Conservation (phyloP, 345 rosid species). For the Eucalyptus guilfoylei region DNA sequence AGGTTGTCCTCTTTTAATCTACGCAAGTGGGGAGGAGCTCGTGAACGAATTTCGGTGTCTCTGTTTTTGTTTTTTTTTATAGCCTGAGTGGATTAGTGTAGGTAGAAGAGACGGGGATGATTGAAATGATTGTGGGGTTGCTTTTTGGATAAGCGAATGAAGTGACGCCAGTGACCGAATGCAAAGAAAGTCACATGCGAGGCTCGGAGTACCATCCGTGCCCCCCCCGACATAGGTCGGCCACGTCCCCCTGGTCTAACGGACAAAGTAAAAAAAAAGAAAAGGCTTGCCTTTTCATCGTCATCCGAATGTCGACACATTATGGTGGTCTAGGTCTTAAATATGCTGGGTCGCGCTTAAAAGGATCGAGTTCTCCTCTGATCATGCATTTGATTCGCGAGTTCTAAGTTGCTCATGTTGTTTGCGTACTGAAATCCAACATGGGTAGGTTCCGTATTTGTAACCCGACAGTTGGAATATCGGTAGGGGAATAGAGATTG, state of each 20-base stretch:
- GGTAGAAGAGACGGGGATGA: neutral
- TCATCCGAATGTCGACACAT: neutral
- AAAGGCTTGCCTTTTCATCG: neutral
- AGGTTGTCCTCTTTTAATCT: neutral
- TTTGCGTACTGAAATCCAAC: neutral
- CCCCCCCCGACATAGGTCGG: too few relatives aligned
- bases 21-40: neutral
- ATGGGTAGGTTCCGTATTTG: neutral
- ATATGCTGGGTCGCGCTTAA: accelerated
- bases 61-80: neutral
- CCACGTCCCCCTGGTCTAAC: too few relatives aligned
- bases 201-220: neutral
- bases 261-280: too few relatives aligned
- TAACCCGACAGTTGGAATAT: neutral
- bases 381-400: neutral
- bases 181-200: neutral
- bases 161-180: neutral
- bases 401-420: neutral
- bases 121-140: neutral
- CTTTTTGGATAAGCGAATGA: neutral
- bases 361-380: neutral
- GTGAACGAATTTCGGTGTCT: neutral
- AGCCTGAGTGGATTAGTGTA: neutral
- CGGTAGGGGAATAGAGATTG: neutral
- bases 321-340: neutral